These are phyloP conservation scores for Sporothrix inflata DNA, from an alignment of 2,329 filamentous ascomycete species.

Conservation along the genomic window DNA sequence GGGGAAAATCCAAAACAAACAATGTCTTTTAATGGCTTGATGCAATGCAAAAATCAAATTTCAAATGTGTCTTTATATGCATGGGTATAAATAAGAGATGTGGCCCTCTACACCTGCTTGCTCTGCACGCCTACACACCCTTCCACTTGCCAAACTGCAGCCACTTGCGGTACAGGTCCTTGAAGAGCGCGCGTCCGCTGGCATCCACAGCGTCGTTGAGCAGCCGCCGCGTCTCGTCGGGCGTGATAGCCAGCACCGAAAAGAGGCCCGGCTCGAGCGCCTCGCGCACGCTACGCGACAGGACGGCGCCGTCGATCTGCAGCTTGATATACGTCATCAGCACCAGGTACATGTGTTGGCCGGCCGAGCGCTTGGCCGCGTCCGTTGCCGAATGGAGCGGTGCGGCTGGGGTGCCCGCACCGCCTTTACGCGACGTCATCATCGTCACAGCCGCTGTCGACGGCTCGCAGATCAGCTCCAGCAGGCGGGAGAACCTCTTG, in stretches of 20 bases:
- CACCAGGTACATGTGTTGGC: conserved; percentile 64
- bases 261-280: conserved; percentile 62
- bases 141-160: conserved; percentile 67
- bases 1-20: background rate
- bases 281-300: conserved; percentile 56
- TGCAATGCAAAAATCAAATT: background rate
- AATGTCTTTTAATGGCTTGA: conserved; percentile 1
- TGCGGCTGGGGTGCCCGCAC: background rate
- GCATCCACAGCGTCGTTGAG: conserved; percentile 63
- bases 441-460: conserved; percentile 57
- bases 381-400: conserved; percentile 63
- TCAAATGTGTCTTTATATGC: background rate
- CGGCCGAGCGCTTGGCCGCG: conserved; percentile 63
- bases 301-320: conserved; percentile 56
- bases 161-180: conserved; percentile 62
- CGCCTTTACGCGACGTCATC: conserved; percentile 17
- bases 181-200: conserved; percentile 61
- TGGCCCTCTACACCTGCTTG: conserved; percentile 23
- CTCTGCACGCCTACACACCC: conserved; percentile 49
- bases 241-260: conserved; percentile 62
- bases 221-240: conserved; percentile 57
- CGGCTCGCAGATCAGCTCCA: conserved; percentile 53
- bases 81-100: background rate
- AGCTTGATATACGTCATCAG: conserved; percentile 63
- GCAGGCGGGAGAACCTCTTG: conserved; percentile 45